phyloP scores from a whole-genome alignment of 2,329 filamentous ascomycete species.

The Scorias spongiosa region DNA sequence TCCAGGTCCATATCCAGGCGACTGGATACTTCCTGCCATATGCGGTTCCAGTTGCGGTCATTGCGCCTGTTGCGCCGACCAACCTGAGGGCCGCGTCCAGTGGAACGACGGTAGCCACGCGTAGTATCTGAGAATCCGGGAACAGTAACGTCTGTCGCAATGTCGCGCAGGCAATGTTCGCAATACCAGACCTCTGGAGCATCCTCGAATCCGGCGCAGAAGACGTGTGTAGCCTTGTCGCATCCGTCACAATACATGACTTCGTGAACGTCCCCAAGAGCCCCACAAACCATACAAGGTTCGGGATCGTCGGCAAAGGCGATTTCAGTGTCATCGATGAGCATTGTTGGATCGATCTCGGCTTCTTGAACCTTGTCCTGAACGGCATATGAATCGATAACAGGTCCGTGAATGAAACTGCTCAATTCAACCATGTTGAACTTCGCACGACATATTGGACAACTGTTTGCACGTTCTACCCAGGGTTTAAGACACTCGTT shows the following conservation, averaged over 20 bases:
- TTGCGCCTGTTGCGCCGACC: not conserved
- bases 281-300: constrained; percentile 74
- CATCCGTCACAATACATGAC: constrained; percentile 85
- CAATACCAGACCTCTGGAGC: constrained; percentile 60
- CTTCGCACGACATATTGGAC: constrained; percentile 82
- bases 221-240: constrained; percentile 77
- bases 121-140: constrained; percentile 12
- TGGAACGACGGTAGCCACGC: constrained; percentile 9
- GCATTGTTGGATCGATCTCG: constrained; percentile 71
- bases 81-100: constrained; percentile 1
- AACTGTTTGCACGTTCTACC: constrained; percentile 94
- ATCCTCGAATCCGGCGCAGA: constrained; percentile 69
- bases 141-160: constrained; percentile 14
- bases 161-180: constrained; percentile 50
- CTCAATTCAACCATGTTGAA: constrained; percentile 86
- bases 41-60: constrained; percentile 43
- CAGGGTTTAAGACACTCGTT: constrained; percentile 85
- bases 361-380: constrained; percentile 78
- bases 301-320: constrained; percentile 48
- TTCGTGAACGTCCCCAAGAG: constrained; percentile 65
- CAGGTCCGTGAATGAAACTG: constrained; percentile 52
- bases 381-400: constrained; percentile 47
- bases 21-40: constrained; percentile 86
- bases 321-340: constrained; percentile 47
- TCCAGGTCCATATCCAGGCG: constrained; percentile 63